Evolutionary conservation across 1,284 basidiomycete species (phyloP), one percentile per base, ranked within the genome.

Genomic region (Trametes polyzona): DNA sequence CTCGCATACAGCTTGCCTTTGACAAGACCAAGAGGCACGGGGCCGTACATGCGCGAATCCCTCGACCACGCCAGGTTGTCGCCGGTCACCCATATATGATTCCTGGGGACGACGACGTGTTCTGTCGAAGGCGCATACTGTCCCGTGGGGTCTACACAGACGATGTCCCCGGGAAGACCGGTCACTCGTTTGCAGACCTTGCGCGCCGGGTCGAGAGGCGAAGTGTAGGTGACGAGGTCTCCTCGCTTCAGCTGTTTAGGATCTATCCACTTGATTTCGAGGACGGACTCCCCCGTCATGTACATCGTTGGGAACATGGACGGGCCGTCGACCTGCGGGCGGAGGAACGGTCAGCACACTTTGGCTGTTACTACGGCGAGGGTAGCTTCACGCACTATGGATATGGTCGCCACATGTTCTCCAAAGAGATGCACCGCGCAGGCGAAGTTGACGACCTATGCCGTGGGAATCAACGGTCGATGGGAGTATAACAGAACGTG

Each of bases 1-100:
- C 86, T 86, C 0, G 89, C 92, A 50, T 88, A 68, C 8, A 97
- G 77, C 66, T 83, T 91, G 1, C 91, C 93, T 62, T 85, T 82
- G 26, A 98, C 76, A 43, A 98, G 78, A 2, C 85, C 91, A 59
- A 95, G 81, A 0, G 96, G 89, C 0, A 99, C 89, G 6, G 96
- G 96, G 0, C 96, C 96, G 74, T 98, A 98, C 39, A 82, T 76
- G 55, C 96, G 81, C 26, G 95, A 98, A 74, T 98, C 96, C 9
- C 87, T 86, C 40, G 93, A 95, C 65, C 83, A 83, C 27, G 83
- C 79, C 55, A 91, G 78, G 66, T 99, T 99, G 76, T 99, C 96
- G 12, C 96, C 96, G 26, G 81, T 83, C 40, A 97, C 78, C 96
- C 96, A 99, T n/a, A 98, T 73, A 71, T 95, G 91, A 2, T 92